A percentile compares a stretch with the other conserved stretches of the same genome.
phyloP scores from a whole-genome alignment of 148 eudicot genomes.

The Beta vulgaris region DNA sequence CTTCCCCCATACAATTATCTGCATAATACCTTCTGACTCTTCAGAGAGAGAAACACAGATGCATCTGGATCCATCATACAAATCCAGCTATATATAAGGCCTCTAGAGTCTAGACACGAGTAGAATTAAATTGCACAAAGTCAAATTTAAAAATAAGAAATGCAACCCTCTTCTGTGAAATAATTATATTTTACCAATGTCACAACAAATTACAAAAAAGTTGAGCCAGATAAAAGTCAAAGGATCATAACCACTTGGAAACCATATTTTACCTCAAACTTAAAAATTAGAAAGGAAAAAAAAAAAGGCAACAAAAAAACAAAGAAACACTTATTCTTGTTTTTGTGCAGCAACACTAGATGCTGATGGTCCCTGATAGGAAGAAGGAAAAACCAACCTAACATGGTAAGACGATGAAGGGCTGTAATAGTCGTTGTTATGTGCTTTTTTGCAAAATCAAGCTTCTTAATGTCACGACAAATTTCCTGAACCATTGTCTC shows the following conservation, averaged over 20 bases:
- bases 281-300: neutral
- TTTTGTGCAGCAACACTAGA: too few species aligned
- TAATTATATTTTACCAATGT: too few species aligned
- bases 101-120: too few species aligned
- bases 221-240: too few species aligned
- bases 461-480: slow-evolving; percentile 97
- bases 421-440: slow-evolving; percentile 97
- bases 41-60: neutral
- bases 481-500: slow-evolving; percentile 99
- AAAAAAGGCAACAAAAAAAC: neutral
- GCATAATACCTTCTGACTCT: neutral
- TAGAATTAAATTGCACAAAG: too few species aligned
- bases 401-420: slow-evolving; percentile 98
- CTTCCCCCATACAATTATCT: neutral
- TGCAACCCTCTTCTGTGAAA: neutral
- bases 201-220: too few species aligned
- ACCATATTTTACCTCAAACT: neutral
- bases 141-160: too few species aligned
- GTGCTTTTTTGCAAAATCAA: slow-evolving; percentile 97
- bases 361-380: neutral
- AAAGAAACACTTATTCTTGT: too few species aligned
- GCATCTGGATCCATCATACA: neutral
- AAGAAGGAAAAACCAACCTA: slow-evolving; percentile 46
- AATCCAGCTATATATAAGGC: too few species aligned
- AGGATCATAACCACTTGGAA: too few species aligned